Evolutionary conservation across 106 monocot genomes (phyloP).

Genomic region (Apostasia shenzhenica): DNA sequence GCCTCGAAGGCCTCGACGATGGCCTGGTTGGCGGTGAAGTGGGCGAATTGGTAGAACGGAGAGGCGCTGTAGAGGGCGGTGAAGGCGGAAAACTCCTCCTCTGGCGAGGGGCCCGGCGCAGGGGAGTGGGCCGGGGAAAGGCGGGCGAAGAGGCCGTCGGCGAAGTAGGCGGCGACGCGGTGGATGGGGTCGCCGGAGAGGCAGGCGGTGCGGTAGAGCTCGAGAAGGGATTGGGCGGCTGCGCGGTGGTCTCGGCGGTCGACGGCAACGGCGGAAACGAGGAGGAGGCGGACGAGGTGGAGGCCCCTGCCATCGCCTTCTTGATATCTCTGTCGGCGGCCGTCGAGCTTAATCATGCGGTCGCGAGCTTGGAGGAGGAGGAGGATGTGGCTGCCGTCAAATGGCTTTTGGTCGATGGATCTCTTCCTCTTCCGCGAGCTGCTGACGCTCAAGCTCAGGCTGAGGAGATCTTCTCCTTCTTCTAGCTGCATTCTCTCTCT

Average conservation of each 20-base stretch:
- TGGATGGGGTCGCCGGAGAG: conserved; percentile 58
- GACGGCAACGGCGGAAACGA: conserved; percentile 51
- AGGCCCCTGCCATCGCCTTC: conserved; percentile 20
- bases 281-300: conserved; percentile 49
- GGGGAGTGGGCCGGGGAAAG: conserved; percentile 12
- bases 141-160: conserved; percentile 41
- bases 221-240: conserved; percentile 34
- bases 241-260: conserved; percentile 19
- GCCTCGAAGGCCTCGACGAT: conserved; percentile 45
- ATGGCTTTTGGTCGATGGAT: not conserved
- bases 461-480: conserved; percentile 31
- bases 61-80: conserved; percentile 50
- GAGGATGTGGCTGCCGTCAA: no score
- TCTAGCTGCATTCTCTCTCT: conserved; percentile 8
- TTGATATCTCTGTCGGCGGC: not conserved
- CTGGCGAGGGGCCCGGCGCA: conserved; percentile 11
- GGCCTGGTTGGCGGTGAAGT: conserved; percentile 86
- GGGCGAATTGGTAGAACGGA: conserved; percentile 67
- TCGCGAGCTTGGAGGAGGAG: conserved; percentile 27
- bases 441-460: conserved; percentile 25
- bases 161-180: conserved; percentile 68
- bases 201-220: conserved; percentile 43
- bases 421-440: conserved; percentile 19
- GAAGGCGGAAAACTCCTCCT: conserved; percentile 35
- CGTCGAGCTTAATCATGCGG: conserved; percentile 10